Base-by-base conservation (phyloP, 2,329 filamentous ascomycete genomes). In the Nannizziopsis arthrosporioides region DNA sequence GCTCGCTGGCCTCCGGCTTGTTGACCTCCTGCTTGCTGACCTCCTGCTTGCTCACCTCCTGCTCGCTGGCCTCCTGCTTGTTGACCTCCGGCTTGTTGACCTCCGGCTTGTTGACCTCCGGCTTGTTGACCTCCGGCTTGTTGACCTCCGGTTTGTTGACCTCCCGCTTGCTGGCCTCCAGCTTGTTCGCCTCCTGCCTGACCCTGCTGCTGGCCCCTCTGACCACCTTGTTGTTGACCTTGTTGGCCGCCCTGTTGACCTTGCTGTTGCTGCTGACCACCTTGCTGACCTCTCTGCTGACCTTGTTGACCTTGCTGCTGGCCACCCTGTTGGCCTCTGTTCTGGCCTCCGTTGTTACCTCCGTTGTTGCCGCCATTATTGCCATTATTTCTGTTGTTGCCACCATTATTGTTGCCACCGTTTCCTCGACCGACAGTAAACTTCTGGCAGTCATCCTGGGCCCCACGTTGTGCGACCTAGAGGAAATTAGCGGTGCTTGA, bases 371-470 rank as follows among this genome's bases (percentile, higher is more conserved):
- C 39, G 11, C 32, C 41, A 15, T 43, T 44, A 22, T 47, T 47
- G 17, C 35, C n/a, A 6, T 36, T 15, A 8, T 49, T 35, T 10
- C 39, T 31, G 9, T 45, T 35, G 15, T 42, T 45, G 41, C 48
- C 35, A 22, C 32, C 30, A 3, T 43, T 40, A 32, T 44, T 50
- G 35, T 53, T 53, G 18, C 34, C 42, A 14, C 22, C 41, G 22
- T 51, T 49, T 14, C 50, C 51, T 32, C 49, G 40, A 18, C 55
- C 52, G 42, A 76, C 71, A 41, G 64, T 68, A 57, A 76, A 76
- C 50, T 68, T 68, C 17, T 66, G 64, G 54, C 73, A 76, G 53
- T 76, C 73, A 55, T 77, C 74, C 57, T 76, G 73, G 11, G 55
- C 54, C 41, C 74, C 74, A 54, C 73, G 67, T 60, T 76, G 71